These are phyloP conservation scores for Ogataea nonfermentans DNA, from an alignment of 805 yeast genomes.

Conservation along the genomic window DNA sequence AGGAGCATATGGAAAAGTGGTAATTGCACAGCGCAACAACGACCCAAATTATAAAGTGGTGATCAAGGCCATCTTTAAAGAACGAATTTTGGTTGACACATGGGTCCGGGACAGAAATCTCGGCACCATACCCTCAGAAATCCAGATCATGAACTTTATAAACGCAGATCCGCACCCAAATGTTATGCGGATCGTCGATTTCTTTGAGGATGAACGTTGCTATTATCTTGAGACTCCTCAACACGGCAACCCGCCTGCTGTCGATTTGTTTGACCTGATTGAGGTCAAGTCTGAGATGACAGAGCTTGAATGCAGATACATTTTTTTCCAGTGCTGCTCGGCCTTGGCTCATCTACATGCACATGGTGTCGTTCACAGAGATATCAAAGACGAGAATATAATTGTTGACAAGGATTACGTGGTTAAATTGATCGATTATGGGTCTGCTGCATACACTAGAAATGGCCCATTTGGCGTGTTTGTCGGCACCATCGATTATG, in stretches of 20 bases:
- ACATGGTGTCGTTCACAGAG: conserved; percentile 89
- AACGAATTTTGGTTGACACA: conserved; percentile 89
- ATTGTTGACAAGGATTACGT: conserved; percentile 81
- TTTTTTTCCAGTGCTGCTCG: conserved; percentile 74
- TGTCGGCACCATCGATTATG: conserved; percentile 96
- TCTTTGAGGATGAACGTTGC: conserved; percentile 86
- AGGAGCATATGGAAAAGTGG: conserved; percentile 96
- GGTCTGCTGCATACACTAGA: conserved; percentile 85
- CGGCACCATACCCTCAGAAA: conserved; percentile 96
- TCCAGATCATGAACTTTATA: conserved; percentile 85
- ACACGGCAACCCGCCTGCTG: conserved; percentile 86
- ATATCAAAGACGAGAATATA: conserved; percentile 91
- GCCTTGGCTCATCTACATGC: conserved; percentile 81
- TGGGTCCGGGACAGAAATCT: conserved; percentile 92
- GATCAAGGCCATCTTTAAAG: conserved; percentile 87
- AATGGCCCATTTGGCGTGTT: conserved; percentile 97
- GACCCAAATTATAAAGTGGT: conserved; percentile 68
- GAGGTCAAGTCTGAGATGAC: conserved; percentile 81
- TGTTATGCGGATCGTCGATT: conserved; percentile 81
- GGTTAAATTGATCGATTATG: conserved; percentile 89
- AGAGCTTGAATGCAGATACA: conserved; percentile 73
- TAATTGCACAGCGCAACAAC: conserved; percentile 64
- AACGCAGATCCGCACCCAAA: conserved; percentile 80
- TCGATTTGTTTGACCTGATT: conserved; percentile 88
- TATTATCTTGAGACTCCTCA: conserved; percentile 91